phyloP scores from a whole-genome alignment of 139 green algal species.

The Chlorella sorokiniana region DNA sequence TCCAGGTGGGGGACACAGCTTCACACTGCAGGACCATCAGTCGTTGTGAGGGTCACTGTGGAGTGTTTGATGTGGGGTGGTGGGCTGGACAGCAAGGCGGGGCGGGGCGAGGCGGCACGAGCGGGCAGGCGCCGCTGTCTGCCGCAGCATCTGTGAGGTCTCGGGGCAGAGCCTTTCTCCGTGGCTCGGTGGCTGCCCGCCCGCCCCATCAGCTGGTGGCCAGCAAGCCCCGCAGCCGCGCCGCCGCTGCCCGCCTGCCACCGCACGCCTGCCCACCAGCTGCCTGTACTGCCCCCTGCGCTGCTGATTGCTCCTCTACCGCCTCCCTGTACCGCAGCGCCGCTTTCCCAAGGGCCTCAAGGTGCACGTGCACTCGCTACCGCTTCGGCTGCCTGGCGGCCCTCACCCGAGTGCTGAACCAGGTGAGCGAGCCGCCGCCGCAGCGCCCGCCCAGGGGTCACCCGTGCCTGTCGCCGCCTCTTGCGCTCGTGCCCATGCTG shows the following conservation, averaged over 20 bases:
- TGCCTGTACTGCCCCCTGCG: background rate
- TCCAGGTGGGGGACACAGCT: conserved; percentile 49
- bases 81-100: no score
- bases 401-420: conserved; percentile 47
- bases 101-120: no score
- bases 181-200: background rate
- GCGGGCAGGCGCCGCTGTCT: no score
- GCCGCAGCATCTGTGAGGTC: no score
- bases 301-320: background rate
- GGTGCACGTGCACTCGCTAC: conserved; percentile 70
- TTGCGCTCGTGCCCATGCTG: background rate
- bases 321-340: conserved; percentile 9
- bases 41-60: no score
- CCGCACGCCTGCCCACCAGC: background rate
- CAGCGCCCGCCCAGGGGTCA: background rate
- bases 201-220: no score
- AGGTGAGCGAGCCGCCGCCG: conserved; percentile 1
- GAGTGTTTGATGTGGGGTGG: no score
- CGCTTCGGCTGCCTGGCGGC: conserved; percentile 56
- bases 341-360: conserved; percentile 52
- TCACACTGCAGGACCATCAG: background rate
- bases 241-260: background rate
- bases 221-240: background rate
- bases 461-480: background rate
- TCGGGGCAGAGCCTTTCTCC: background rate